phyloP scores from a whole-genome alignment of 2,329 filamentous ascomycete species.

The Apiospora sp. region DNA sequence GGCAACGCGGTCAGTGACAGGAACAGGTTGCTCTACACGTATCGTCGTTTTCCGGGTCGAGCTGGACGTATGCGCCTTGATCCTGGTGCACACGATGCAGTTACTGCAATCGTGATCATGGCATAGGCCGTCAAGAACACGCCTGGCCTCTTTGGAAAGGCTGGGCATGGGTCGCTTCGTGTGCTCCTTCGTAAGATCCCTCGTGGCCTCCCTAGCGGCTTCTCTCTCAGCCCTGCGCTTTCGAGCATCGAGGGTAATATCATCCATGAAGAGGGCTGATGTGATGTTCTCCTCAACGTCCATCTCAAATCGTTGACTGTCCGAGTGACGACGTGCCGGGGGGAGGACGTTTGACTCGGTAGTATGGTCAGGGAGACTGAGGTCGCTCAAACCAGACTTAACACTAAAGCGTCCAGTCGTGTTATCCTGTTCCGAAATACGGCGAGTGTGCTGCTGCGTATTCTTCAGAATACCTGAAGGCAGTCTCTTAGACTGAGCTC shows the following conservation, averaged over 20 bases:
- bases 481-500: slow-evolving; percentile 32
- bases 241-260: slow-evolving; percentile 61
- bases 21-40: slow-evolving; percentile 68
- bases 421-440: slow-evolving; percentile 38
- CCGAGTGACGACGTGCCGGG: slow-evolving; percentile 35
- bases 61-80: slow-evolving; percentile 53
- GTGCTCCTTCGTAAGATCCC: slow-evolving; percentile 49
- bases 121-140: slow-evolving; percentile 61
- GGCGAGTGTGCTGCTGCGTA: slow-evolving; percentile 40
- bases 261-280: slow-evolving; percentile 65
- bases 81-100: slow-evolving; percentile 65
- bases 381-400: slow-evolving; percentile 43
- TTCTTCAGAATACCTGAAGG: slow-evolving; percentile 47
- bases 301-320: slow-evolving; percentile 38
- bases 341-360: slow-evolving; percentile 34
- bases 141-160: slow-evolving; percentile 60
- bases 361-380: slow-evolving; percentile 40
- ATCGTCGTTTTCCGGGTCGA: slow-evolving; percentile 64
- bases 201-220: slow-evolving; percentile 31
- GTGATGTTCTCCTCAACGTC: slow-evolving; percentile 60
- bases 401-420: slow-evolving; percentile 45
- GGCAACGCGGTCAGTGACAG: slow-evolving; percentile 68
- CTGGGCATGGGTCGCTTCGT: slow-evolving; percentile 48
- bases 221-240: slow-evolving; percentile 41
- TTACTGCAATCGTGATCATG: slow-evolving; percentile 61